A percentile compares a stretch with the other conserved stretches of the same genome.
Evolutionary conservation across 1,139 yeast genomes (phyloP).

Genomic region (Yamadazyma taylorii): DNA sequence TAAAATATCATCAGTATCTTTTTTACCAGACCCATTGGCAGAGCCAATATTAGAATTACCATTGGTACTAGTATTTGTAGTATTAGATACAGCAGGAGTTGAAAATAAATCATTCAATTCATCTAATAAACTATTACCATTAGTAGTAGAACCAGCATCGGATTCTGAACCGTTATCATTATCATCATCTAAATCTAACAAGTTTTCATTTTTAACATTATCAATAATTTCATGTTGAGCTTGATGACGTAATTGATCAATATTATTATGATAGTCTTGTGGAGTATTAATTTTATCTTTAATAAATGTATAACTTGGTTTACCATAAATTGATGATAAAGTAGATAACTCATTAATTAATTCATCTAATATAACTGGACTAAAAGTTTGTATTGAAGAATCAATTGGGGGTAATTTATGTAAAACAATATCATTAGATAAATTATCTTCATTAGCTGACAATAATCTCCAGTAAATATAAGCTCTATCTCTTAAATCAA

Average conservation of each 20-base stretch:
- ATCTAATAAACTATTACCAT: constrained; percentile 44
- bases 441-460: constrained; percentile 49
- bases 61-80: constrained; percentile 9
- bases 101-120: constrained; percentile 68
- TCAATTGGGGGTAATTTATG: constrained; percentile 69
- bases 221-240: constrained; percentile 78
- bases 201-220: constrained; percentile 71
- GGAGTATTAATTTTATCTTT: constrained; percentile 29
- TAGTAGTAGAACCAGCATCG: constrained; percentile 9
- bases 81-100: neutral
- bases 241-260: constrained; percentile 74
- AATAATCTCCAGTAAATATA: constrained; percentile 92
- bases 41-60: constrained; percentile 26
- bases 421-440: constrained; percentile 53
- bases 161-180: constrained; percentile 19
- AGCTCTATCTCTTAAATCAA: constrained; percentile 93
- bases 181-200: constrained; percentile 78
- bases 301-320: constrained; percentile 72
- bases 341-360: constrained; percentile 78
- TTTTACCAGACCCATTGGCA: constrained; percentile 26
- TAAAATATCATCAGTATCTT: constrained; percentile 43
- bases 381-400: constrained; percentile 69
- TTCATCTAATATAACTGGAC: constrained; percentile 66
- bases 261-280: constrained; percentile 43
- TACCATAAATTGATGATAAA: constrained; percentile 85